phyloP scores from a whole-genome alignment of 2,329 filamentous ascomycete genomes.

The Tolypocladium album region DNA sequence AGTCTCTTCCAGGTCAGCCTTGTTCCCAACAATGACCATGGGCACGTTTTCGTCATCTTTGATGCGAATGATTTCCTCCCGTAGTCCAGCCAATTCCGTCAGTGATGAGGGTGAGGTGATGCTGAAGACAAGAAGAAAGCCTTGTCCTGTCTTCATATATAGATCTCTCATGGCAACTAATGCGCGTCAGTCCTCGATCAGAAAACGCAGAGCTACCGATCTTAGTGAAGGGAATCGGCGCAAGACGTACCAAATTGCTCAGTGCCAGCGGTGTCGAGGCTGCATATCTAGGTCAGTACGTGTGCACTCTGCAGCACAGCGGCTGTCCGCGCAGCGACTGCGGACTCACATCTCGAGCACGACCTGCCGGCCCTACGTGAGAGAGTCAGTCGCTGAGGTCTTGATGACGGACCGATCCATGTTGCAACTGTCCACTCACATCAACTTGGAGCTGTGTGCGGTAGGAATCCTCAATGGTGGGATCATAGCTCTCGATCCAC shows the following conservation, averaged over 20 bases:
- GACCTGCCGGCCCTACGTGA: conserved; percentile 66
- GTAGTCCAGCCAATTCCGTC: conserved; percentile 67
- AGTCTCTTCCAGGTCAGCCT: conserved; percentile 81
- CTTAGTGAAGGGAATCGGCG: neutral
- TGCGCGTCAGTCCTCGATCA: neutral
- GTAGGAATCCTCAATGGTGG: conserved; percentile 70
- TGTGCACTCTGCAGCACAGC: neutral
- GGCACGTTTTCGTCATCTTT: conserved; percentile 80
- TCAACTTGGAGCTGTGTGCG: conserved; percentile 70
- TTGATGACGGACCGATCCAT: neutral
- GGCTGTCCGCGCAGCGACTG: neutral
- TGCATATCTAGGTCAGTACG: conserved; percentile 23
- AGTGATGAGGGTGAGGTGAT: conserved; percentile 81
- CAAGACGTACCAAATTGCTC: conserved; percentile 69
- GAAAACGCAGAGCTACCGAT: neutral
- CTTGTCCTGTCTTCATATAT: conserved; percentile 90
- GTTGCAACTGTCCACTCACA: conserved; percentile 42
- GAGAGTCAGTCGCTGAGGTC: conserved; percentile 16
- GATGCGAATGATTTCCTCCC: conserved; percentile 83
- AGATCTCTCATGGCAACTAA: conserved; percentile 61
- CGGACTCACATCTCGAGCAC: conserved; percentile 74
- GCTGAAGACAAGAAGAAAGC: conserved; percentile 85
- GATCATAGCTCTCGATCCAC: conserved; percentile 83
- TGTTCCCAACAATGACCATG: conserved; percentile 87
- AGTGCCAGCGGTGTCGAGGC: conserved; percentile 80